These are phyloP conservation scores for Pharus latifolius DNA, from an alignment of 176 grass and related monocot species.

Conservation along the genomic window DNA sequence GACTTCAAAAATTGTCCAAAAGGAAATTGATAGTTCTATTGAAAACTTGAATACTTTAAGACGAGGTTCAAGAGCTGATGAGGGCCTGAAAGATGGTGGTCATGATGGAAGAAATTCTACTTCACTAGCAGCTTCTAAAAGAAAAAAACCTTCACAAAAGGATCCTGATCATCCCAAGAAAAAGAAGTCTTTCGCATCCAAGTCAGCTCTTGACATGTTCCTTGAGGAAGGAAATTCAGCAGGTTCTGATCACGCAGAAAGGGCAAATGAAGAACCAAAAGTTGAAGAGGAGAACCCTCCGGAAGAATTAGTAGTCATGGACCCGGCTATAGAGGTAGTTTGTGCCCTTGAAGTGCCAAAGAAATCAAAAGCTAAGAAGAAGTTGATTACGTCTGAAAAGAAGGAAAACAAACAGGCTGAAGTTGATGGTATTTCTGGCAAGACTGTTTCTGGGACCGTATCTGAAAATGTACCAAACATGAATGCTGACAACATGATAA, in stretches of 20 bases:
- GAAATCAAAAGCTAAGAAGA: conserved; percentile 19
- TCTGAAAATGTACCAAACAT: conserved; percentile 15
- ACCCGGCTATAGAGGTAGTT: conserved; percentile 19
- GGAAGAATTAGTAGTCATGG: conserved; percentile 18
- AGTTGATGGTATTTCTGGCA: conserved; percentile 14
- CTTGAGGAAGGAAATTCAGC: conserved; percentile 10
- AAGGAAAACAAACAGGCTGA: conserved; percentile 28
- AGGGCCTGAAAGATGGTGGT: conserved; percentile 5
- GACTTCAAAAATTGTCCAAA: conserved; percentile 20
- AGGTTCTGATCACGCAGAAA: conserved; percentile 3
- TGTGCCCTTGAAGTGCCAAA: conserved; percentile 33
- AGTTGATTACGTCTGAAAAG: conserved; percentile 25
- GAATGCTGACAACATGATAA: conserved; percentile 26
- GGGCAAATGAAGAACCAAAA: conserved; percentile 22
- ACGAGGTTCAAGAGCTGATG: conserved; percentile 9
- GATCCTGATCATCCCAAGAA: conserved; percentile 15
- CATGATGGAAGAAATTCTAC: conserved; percentile 12
- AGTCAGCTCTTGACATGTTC: conserved; percentile 17
- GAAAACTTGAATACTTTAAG: conserved; percentile 21
- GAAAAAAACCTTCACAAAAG: conserved; percentile 25
- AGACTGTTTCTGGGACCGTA: not conserved
- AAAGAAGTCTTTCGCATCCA: conserved; percentile 21
- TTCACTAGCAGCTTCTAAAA: conserved; percentile 28
- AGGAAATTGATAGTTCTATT: conserved; percentile 22
- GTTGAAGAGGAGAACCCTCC: conserved; percentile 21